Conservation (phyloP, 768 basidiomycete genomes). For the Tricholoma flavovirens region DNA sequence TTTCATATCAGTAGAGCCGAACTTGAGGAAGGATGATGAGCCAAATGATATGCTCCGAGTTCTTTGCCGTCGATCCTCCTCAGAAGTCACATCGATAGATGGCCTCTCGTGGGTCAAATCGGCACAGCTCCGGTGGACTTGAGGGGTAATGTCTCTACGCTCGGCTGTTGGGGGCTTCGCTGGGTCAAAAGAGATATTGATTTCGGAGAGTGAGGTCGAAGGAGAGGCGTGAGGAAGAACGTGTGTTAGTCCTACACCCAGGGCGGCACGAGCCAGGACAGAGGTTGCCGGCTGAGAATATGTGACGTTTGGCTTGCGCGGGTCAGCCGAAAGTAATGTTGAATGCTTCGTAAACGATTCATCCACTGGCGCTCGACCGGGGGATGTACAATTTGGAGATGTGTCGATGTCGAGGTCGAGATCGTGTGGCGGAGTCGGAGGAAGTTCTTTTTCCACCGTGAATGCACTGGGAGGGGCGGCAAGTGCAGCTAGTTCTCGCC, state of each 20-base stretch:
- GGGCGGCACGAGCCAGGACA: constrained; percentile 49
- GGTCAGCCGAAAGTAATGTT: constrained; percentile 17
- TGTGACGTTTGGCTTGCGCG: constrained; percentile 7
- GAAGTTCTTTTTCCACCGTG: constrained; percentile 44
- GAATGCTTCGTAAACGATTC: constrained; percentile 4
- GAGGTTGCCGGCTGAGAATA: constrained; percentile 18
- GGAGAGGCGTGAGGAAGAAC: constrained; percentile 38
- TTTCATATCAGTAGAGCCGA: constrained; percentile 33
- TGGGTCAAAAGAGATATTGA: constrained; percentile 41
- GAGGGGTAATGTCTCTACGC: constrained; percentile 11
- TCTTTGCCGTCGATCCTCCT: constrained; percentile 24
- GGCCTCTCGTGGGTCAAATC: constrained; percentile 23
- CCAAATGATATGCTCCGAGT: constrained; percentile 56
- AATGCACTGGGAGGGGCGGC: constrained; percentile 11
- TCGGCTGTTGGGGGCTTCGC: constrained; percentile 15
- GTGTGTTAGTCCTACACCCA: constrained; percentile 56
- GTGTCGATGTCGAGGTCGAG: neutral
- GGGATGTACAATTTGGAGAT: neutral
- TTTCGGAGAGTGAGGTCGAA: constrained; percentile 40
- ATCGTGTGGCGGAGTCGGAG: constrained; percentile 38
- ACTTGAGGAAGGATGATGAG: constrained; percentile 33
- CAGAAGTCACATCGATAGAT: constrained; percentile 5
- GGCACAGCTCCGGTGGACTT: constrained; percentile 45
- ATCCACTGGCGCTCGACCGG: neutral
- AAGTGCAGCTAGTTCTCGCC: constrained; percentile 21